A percentile compares a stretch with the other conserved stretches of the same genome.
phyloP scores from a whole-genome alignment of 2,329 filamentous ascomycete genomes.

The Fusarium solani-melongenae region DNA sequence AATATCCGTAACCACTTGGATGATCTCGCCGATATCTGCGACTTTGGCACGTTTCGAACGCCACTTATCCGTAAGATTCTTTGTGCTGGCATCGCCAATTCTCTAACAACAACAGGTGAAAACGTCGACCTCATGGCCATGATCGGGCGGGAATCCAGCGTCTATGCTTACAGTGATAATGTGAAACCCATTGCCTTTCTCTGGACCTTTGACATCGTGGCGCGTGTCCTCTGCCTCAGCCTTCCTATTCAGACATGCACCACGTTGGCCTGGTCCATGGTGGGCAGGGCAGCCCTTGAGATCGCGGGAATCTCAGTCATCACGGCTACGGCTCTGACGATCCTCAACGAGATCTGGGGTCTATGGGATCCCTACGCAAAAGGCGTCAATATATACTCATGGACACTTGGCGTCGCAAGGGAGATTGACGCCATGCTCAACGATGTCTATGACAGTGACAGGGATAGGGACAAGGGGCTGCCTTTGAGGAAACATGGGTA shows the following conservation, averaged over 20 bases:
- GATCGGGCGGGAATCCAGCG: constrained; percentile 29
- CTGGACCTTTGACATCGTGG: constrained; percentile 19
- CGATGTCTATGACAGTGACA: constrained; percentile 40
- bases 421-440: constrained; percentile 45
- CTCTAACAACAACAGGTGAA: constrained; percentile 28
- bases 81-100: too few relatives aligned
- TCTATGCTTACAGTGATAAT: constrained; percentile 28
- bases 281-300: neutral
- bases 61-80: constrained; percentile 39
- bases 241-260: constrained; percentile 33
- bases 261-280: constrained; percentile 13
- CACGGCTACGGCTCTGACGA: constrained; percentile 22
- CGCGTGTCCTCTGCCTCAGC: constrained; percentile 16
- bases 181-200: constrained; percentile 31
- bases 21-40: constrained; percentile 36
- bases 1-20: constrained; percentile 43
- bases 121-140: constrained; percentile 40
- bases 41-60: constrained; percentile 27
- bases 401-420: constrained; percentile 42
- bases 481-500: neutral
- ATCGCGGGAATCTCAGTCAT: constrained; percentile 12
- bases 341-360: constrained; percentile 38
- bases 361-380: constrained; percentile 42
- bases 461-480: neutral
- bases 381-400: constrained; percentile 38